phyloP scores from a whole-genome alignment of 495 filamentous ascomycete species.

The Penicillium angulare region DNA sequence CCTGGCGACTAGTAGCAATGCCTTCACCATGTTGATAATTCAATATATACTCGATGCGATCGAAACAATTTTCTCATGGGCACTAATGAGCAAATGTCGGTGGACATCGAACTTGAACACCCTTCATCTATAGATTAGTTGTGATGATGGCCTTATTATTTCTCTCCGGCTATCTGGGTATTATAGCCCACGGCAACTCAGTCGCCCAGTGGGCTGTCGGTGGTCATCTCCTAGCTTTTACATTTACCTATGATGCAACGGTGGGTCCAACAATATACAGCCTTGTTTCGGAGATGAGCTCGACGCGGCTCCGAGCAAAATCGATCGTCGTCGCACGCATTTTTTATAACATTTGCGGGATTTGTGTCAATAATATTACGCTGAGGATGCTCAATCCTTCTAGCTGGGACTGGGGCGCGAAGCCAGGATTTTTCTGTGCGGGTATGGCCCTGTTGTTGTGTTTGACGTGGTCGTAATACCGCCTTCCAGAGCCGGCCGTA shows the following conservation, averaged over 20 bases:
- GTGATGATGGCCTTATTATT: conserved; percentile 49
- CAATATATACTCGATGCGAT: conserved; percentile 29
- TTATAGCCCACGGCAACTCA: conserved; percentile 36
- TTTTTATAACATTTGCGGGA: conserved; percentile 55
- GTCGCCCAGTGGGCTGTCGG: conserved; percentile 52
- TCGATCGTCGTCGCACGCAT: conserved; percentile 62
- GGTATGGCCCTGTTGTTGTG: conserved; percentile 45
- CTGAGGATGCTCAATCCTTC: conserved; percentile 68
- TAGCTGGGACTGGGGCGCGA: conserved; percentile 60
- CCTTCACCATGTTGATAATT: conserved; percentile 27
- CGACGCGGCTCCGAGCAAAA: conserved; percentile 58
- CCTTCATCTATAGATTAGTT: conserved; percentile 52
- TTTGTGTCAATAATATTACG: conserved; percentile 61
- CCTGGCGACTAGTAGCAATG: conserved; percentile 39
- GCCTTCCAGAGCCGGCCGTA: conserved; percentile 60
- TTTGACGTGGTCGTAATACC: conserved; percentile 46
- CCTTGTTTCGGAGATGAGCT: conserved; percentile 59
- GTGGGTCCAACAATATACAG: conserved; percentile 63
- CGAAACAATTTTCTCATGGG: conserved; percentile 26
- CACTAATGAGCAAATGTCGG: conserved; percentile 42
- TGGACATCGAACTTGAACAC: conserved; percentile 49
- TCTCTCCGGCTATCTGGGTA: conserved; percentile 62
- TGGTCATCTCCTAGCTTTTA: conserved; percentile 55
- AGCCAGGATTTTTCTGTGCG: conserved; percentile 68
- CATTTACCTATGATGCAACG: conserved; percentile 54